Percentiles rank a stretch among this genome's conserved stretches.
phyloP scores from a whole-genome alignment of 345 rosid species.

The Gynandropsis gynandra region DNA sequence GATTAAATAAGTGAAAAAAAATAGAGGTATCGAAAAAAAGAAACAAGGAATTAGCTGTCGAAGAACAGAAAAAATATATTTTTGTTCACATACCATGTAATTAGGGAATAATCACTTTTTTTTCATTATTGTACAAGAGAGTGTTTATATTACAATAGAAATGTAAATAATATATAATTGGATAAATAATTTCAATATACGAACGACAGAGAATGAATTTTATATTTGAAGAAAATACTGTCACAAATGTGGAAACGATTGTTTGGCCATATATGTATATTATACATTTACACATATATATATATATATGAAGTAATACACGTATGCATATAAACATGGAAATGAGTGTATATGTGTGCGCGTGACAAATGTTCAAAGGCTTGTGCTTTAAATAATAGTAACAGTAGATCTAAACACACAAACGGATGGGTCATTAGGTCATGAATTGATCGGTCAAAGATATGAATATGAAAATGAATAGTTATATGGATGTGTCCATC shows the following conservation, averaged over 20 bases:
- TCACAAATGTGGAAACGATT: conserved; percentile 18
- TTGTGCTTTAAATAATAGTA: conserved; percentile 25
- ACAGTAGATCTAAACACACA: conserved; percentile 26
- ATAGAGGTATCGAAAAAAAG: no score
- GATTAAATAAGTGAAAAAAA: no score
- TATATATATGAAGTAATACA: conserved; percentile 18
- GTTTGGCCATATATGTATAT: conserved; percentile 25
- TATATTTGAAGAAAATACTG: conserved; percentile 12
- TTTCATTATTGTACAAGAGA: no score
- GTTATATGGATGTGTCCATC: conserved; percentile 29
- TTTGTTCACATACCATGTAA: no score
- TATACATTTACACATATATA: conserved; percentile 6
- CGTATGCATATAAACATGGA: conserved; percentile 19
- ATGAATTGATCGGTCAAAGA: conserved; percentile 21
- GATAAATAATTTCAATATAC: no score
- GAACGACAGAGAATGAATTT: neutral
- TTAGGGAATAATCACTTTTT: no score
- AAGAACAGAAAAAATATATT: no score
- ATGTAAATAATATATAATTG: neutral
- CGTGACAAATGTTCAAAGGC: conserved; percentile 14
- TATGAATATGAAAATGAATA: neutral
- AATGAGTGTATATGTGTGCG: conserved; percentile 25
- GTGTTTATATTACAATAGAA: no score
- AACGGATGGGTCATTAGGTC: conserved; percentile 24
- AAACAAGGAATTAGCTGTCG: no score